Base-by-base conservation (phyloP, 805 yeast genomes). In the Sugiyamaella qingdaonensis region DNA sequence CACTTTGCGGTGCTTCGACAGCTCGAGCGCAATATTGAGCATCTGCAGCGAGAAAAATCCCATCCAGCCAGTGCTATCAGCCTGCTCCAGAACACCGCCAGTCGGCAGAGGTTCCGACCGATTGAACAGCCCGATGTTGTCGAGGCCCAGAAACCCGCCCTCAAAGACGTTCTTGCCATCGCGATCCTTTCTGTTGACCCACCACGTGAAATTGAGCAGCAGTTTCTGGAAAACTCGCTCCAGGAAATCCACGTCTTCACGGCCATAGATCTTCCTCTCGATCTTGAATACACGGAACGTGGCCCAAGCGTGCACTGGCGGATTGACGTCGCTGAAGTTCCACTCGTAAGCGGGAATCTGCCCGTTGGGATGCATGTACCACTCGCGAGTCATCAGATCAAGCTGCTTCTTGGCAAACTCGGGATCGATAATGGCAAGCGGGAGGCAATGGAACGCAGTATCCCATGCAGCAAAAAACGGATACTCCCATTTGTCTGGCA, bases 301-400 rank as follows among this genome's bases (percentile, higher is more conserved):
- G 0, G 97, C 85, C 97, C 97, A 90, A 0, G 97, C 97, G 67
- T 91, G 97, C 34, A 90, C 97, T 0, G 97, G 97, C 0, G 97
- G 97, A 67, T 90, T 90, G n/a, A 91, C 95, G 68, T 90, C 97
- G 57, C 86, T 76, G 64, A 90, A 90, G 68, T 91, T 90, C 97
- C 97, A 90, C 70, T 90, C 97, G 68, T 90, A 90, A 11, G 97
- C 96, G 0, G 97, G 97, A 58, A 89, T 81, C 70, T 91, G 97
- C n/a, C 97, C 97, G 67, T 90, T 90, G 45, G 97, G 97, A 67
- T 92, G 96, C 95, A 89, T 88, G 67, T 90, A 90, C 97, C 97
- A 90, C 70, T 90, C 97, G 65, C 96, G 78, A 31, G 95, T 85
- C 67, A 90, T 73, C 53, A 90, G 73, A 66, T 86, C 95, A 61